Evolutionary conservation across 2,329 filamentous ascomycete species (phyloP), one percentile per base, ranked within the genome.

Genomic region (Xylariaceae sp.): DNA sequence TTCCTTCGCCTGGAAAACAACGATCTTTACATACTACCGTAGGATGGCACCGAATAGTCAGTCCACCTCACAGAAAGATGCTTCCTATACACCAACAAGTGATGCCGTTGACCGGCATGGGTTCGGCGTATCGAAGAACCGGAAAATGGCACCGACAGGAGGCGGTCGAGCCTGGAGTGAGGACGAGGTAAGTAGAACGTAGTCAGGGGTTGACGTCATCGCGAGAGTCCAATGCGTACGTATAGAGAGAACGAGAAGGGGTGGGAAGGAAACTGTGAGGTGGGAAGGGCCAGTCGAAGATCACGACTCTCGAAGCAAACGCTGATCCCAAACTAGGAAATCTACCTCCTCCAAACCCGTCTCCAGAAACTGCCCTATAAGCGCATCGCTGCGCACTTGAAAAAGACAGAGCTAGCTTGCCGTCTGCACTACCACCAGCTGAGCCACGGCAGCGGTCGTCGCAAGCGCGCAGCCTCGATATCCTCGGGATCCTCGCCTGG

Each of bases 361-460:
- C 83, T 90, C 69, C 88, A 92, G 70, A 93, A 93, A 77, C 91
- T 93, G 86, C 90, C 90, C 0, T 94, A 94, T 76, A 94, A 93
- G 80, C 89, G 93, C 73, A 94, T 94, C 71, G 90, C 90, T 60
- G 84, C 87, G 60, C 88, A 92, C 68, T 78, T 94, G 66, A 90
- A 92, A 76, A 95, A 94, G 80, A 94, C 90, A 0, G 90, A 94
- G 77, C 80, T 94, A 61, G 90, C 90, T 52, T 95, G 90, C 76
- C 89, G 90, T 64, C 82, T 95, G 63, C 90, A 94, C 75, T 93
- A 90, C 72, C 90, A 95, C 71, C 90, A 94, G 71, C 82, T 94
- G 64, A 91, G 88, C 64, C 89, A 92, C 72, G 89, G 89, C 60
- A 90, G 84, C 77, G 90, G 89, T 76, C 87, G 89, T 68, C 88